Evolutionary conservation across 306 rosid genomes (phyloP), one percentile per base, ranked within the genome.

Genomic region (Coriaria nepalensis): DNA sequence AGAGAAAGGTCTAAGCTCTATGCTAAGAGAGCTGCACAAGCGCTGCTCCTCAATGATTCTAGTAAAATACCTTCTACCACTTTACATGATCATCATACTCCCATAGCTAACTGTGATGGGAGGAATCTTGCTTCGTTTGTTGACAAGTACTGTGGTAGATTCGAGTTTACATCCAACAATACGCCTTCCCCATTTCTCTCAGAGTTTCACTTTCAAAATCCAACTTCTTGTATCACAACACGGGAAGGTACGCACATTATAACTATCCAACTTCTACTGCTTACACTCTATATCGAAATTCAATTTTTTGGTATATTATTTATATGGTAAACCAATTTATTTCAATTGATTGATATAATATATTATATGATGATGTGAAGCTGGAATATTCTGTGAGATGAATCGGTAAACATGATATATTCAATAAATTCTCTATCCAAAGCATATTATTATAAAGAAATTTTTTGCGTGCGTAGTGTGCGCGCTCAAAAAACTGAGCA

Each of bases 1-100:
- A 48, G 87, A 37, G 83, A 77, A 47, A 74, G 64, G 8, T 79
- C 86, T 0, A 84, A 81, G 55, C 60, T 67, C 52, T 68, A 63
- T 43, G 60, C 80, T 70, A 53, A 81, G 62, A 62, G 78, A 66
- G 10, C 61, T 47, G 42, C 51, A 34, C 63, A 49, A 13, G 67
- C 62, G 7, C 43, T 39, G 4, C 15, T 47, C 5, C 6, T 13
- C 43, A 40, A 20, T 29, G 43, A 47, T 5, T 1, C 5, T 49
- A 64, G 49, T 62, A 50, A 45, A 51, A 63, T 20, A 20, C 3
- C 29, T 20, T 20, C 29, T 20, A 1, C 29, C 29, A 20, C 29
- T 3, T 20, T 20, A 44, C 41, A 35, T 11, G 63, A 62, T 7
- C 5, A 13, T 10, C 13, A 6, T 6, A 1, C 9, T 14, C 60